Evolutionary conservation across 2,329 filamentous ascomycete species (phyloP).

Genomic region (Xylaria arbuscula): DNA sequence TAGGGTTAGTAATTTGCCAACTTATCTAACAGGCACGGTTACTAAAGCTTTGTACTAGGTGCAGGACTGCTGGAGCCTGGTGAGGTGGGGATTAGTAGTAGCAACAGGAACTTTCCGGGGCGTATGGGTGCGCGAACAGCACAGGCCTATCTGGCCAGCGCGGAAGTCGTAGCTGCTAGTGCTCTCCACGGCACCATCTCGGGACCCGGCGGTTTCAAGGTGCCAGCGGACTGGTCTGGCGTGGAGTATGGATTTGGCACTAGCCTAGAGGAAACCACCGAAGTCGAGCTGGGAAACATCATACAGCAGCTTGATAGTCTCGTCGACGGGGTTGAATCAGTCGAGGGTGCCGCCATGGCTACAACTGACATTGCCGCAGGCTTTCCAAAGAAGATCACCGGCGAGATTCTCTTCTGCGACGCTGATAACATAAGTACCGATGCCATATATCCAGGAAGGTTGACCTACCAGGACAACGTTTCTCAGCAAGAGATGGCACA

Average conservation of each 20-base stretch:
- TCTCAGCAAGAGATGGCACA: conserved; percentile 82
- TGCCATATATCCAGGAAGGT: conserved; percentile 90
- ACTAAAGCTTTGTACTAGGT: too few relatives aligned
- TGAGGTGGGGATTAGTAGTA: not conserved
- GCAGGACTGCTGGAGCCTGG: not conserved
- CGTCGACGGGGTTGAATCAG: too few relatives aligned
- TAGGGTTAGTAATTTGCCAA: too few relatives aligned
- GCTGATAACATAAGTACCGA: conserved; percentile 85
- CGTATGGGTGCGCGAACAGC: not conserved
- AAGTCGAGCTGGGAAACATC: too few relatives aligned
- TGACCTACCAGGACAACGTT: conserved; percentile 91
- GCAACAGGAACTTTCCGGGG: not conserved
- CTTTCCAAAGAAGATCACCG: conserved; percentile 84
- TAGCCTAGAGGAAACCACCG: not conserved
- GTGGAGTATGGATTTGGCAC: not conserved
- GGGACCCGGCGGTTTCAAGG: conserved; percentile 71
- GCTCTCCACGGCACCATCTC: conserved; percentile 81
- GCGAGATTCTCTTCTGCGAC: conserved; percentile 79
- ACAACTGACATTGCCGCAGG: conserved; percentile 55
- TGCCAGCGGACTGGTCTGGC: too few relatives aligned
- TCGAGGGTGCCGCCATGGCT: too few relatives aligned
- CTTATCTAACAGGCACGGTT: too few relatives aligned
- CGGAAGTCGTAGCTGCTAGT: conserved; percentile 1
- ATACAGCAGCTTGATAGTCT: too few relatives aligned
- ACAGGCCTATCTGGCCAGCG: not conserved